Evolutionary conservation across 139 green algal genomes (phyloP).

Genomic region (Microglena sp.): DNA sequence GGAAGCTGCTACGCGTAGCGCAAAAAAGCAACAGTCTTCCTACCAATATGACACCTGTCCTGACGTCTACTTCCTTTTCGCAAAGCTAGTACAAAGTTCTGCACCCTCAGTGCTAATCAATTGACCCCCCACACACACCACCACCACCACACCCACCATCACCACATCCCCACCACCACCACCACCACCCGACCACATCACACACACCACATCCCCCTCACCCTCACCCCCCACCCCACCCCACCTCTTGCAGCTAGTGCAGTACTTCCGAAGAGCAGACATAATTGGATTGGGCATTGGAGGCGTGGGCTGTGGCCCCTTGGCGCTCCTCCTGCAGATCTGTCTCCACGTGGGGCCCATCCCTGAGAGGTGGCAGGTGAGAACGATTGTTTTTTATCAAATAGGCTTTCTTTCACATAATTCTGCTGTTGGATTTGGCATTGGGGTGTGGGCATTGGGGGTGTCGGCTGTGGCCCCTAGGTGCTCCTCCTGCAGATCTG

Average conservation of each 20-base stretch:
- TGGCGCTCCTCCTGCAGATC: constrained; percentile 60
- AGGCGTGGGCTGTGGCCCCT: constrained; percentile 31
- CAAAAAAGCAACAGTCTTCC: too few relatives aligned
- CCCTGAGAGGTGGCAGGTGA: neutral
- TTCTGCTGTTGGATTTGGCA: too few relatives aligned
- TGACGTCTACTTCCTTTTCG: neutral
- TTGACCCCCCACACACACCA: too few relatives aligned
- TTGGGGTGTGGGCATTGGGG: constrained; percentile 50
- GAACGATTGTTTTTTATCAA: too few relatives aligned
- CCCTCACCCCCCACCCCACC: neutral
- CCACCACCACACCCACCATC: too few relatives aligned
- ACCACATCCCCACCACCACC: too few relatives aligned
- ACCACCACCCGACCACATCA: too few relatives aligned
- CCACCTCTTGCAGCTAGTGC: constrained; percentile 6
- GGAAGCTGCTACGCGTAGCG: too few relatives aligned
- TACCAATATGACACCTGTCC: too few relatives aligned
- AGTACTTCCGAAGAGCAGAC: constrained; percentile 44
- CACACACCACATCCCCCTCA: too few relatives aligned
- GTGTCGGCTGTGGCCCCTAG: constrained; percentile 38
- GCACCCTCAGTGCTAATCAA: neutral
- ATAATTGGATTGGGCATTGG: constrained; percentile 65
- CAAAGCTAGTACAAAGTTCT: neutral
- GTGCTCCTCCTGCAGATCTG: constrained; percentile 49
- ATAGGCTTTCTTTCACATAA: too few relatives aligned
- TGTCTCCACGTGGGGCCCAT: constrained; percentile 9